A percentile compares a stretch with the other conserved stretches of the same genome.
phyloP scores from a whole-genome alignment of 1,139 yeast species.

The Trichomonascaceae sp. region DNA sequence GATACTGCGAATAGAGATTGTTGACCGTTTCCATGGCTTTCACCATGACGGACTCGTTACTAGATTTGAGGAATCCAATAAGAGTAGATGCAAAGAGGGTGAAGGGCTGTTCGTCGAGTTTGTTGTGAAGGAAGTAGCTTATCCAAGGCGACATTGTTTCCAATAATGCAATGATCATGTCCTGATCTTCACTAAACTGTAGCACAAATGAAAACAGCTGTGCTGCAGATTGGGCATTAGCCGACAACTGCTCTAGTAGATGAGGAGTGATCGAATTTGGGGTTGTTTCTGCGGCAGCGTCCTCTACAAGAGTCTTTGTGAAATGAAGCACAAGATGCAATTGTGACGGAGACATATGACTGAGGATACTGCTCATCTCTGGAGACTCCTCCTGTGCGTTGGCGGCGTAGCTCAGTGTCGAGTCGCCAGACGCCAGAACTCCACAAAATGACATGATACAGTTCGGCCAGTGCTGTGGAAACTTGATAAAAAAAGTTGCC shows the following conservation, averaged over 20 bases:
- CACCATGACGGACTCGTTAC: neutral
- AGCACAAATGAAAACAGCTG: constrained; percentile 4
- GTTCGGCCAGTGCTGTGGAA: constrained; percentile 23
- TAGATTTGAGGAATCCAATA: constrained; percentile 1
- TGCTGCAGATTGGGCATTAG: constrained; percentile 6
- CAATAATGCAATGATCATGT: constrained; percentile 2
- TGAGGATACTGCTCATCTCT: too few relatives aligned
- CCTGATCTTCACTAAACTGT: constrained; percentile 1
- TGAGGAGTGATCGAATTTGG: constrained; percentile 6
- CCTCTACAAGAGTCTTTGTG: constrained; percentile 18
- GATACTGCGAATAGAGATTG: neutral
- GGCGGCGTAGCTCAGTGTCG: too few relatives aligned
- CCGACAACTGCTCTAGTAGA: constrained; percentile 6
- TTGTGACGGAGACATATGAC: too few relatives aligned
- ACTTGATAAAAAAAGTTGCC: constrained; percentile 18
- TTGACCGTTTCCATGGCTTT: neutral
- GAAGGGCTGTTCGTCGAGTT: constrained; percentile 2
- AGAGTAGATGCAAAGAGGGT: constrained; percentile 2
- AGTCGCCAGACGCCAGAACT: constrained; percentile 2
- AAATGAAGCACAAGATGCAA: constrained; percentile 13
- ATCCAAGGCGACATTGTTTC: constrained; percentile 12
- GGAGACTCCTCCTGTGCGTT: too few relatives aligned
- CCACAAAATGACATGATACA: constrained; percentile 9
- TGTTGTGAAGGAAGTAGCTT: constrained; percentile 7
- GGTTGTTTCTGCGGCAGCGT: constrained; percentile 8